Base-by-base conservation (phyloP, 306 rosid genomes). In the Acmispon strigosus region DNA sequence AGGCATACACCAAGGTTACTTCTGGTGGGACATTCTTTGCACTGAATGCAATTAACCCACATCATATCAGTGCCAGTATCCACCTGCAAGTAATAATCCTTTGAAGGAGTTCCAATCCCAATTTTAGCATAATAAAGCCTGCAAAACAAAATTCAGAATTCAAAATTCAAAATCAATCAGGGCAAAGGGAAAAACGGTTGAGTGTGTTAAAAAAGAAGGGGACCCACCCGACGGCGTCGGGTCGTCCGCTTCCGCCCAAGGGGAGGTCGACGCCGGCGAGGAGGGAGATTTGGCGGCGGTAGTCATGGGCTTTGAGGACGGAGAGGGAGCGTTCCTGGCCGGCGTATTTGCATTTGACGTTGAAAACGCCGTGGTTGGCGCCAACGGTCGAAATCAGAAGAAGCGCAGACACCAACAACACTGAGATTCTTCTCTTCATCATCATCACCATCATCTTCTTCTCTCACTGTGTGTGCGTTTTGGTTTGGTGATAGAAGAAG, bases 111-210 rank as follows among this genome's bases (percentile, higher is more conserved):
- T 74, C 99, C 99, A 77, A 94, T 94, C 74, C 96, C 96, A 75
- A 94, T 94, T 86, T 83, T 87, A 12, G 99, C 99, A 76, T 89
- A 94, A 81, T 94, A 94, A 69, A 94, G 96, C 86, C 99, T 94
- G 69, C 63, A 87, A 69, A 15, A 14, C 48, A 58, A 70, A 27
- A 49, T 3, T 43, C 10, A 36, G 2, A 27, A 27, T 27, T 27
- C 10, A 4, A 42, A 72, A 13, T 27, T 52, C 76, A 56, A 18
- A 47, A 52, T 11, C 32, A 74, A 52, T 17, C 8, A 64, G 11
- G 7, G 27, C 1, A 45, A 9, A 65, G 2, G 16, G 8, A 2
- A 18, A 12, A 48, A 61, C 15, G 15, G 41, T 34, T 32, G 17
- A 36, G 58, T 1, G 39, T 11, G 32, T 8, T 14, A 5, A 8